A percentile compares a stretch with the other conserved stretches of the same genome.
Conservation (phyloP, 1,284 basidiomycete species). For the Volvariella volvacea region DNA sequence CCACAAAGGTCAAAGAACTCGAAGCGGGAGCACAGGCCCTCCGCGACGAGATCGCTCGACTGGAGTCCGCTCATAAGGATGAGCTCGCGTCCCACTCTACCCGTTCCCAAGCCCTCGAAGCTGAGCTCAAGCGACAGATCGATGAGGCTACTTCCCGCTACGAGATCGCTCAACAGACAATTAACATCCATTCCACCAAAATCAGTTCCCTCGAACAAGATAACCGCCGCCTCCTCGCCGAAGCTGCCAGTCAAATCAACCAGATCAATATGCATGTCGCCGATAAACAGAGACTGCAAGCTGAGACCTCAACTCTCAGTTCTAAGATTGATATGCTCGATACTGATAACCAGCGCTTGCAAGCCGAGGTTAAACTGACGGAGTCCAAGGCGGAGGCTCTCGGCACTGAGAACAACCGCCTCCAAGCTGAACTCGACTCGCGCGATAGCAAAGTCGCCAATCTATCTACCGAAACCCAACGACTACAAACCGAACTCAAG, state of each 20-base stretch:
- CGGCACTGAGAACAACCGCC: not conserved
- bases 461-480: not conserved
- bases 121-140: not conserved
- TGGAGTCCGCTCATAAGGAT: not conserved
- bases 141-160: not conserved
- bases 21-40: not conserved
- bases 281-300: not conserved
- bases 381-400: not conserved
- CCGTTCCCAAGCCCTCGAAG: not conserved
- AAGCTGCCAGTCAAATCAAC: not conserved
- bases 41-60: not conserved
- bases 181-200: not conserved
- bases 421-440: not conserved
- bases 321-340: not conserved
- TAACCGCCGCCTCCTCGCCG: not conserved
- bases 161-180: not conserved
- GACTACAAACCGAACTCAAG: not conserved
- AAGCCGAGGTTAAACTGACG: not conserved
- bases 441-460: not conserved
- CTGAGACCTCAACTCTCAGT: not conserved
- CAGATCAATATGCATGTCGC: constrained; percentile 1
- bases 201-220: not conserved
- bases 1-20: not conserved
- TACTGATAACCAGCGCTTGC: not conserved
- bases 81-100: not conserved